phyloP scores from a whole-genome alignment of 1,284 basidiomycete genomes.

The Apiotrichum mycotoxinovorans region DNA sequence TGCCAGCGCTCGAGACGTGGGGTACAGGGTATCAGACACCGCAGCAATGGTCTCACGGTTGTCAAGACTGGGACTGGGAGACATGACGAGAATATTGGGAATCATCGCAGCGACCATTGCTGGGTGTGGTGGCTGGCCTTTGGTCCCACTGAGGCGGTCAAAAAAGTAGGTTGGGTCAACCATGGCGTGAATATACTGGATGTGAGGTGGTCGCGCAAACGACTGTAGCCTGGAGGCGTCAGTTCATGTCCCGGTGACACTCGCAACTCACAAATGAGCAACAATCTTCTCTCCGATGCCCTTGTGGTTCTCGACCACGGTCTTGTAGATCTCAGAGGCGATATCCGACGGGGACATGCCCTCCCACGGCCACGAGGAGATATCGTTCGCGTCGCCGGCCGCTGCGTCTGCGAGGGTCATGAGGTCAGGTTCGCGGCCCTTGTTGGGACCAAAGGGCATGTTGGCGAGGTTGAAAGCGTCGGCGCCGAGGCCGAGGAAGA shows the following conservation, averaged over 20 bases:
- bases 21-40: slow-evolving; percentile 7
- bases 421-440: slow-evolving; percentile 33
- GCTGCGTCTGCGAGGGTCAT: slow-evolving; percentile 50
- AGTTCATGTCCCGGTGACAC: not conserved
- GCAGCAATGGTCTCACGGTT: slow-evolving; percentile 1
- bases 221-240: slow-evolving; percentile 25
- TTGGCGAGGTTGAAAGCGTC: slow-evolving; percentile 9
- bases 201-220: slow-evolving; percentile 19
- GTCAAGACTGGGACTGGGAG: slow-evolving; percentile 12
- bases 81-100: slow-evolving; percentile 23
- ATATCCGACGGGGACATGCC: slow-evolving; percentile 28
- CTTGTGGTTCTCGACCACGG: slow-evolving; percentile 29
- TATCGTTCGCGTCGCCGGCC: slow-evolving; percentile 24
- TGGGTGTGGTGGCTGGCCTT: slow-evolving; percentile 31
- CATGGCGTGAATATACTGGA: slow-evolving; percentile 19
- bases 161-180: slow-evolving; percentile 27
- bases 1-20: slow-evolving; percentile 22
- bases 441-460: slow-evolving; percentile 1
- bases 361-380: slow-evolving; percentile 26
- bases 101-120: slow-evolving; percentile 33
- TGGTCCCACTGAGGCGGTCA: slow-evolving; percentile 23
- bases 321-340: slow-evolving; percentile 29
- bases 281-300: slow-evolving; percentile 42
- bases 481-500: slow-evolving; percentile 3
- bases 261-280: slow-evolving; percentile 35